phyloP scores from a whole-genome alignment of 257 asterid genomes.

The Gentiana dahurica region DNA sequence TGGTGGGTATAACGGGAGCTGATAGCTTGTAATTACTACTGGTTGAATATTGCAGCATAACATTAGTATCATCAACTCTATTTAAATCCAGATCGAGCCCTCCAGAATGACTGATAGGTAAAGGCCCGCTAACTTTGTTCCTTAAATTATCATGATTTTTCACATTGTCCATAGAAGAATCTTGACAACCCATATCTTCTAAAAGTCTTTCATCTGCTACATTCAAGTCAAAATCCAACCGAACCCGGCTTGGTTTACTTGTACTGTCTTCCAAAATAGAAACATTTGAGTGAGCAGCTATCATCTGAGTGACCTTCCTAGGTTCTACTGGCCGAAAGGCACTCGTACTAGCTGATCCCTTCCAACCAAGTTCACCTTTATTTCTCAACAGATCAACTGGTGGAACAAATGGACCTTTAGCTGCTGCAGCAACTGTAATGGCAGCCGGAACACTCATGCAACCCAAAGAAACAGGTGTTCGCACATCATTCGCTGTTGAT shows the following conservation, averaged over 20 bases:
- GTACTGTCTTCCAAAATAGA: slow-evolving; percentile 27
- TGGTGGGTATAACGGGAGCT: slow-evolving; percentile 11
- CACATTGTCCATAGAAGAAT: slow-evolving; percentile 16
- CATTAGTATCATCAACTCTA: slow-evolving; percentile 31
- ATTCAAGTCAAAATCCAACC: slow-evolving; percentile 40
- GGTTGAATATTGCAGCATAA: slow-evolving; percentile 20
- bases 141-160: slow-evolving; percentile 12
- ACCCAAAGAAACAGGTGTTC: slow-evolving; percentile 21
- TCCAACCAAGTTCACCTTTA: slow-evolving; percentile 85
- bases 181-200: slow-evolving; percentile 30
- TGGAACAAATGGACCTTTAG: slow-evolving; percentile 76
- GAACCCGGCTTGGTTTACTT: slow-evolving; percentile 31
- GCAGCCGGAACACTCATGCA: slow-evolving; percentile 45
- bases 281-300: slow-evolving; percentile 13
- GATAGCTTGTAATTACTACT: slow-evolving; percentile 21
- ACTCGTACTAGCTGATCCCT: slow-evolving; percentile 95
- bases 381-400: slow-evolving; percentile 69
- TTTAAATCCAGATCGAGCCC: slow-evolving; percentile 42
- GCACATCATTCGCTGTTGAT: slow-evolving; percentile 15
- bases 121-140: slow-evolving; percentile 19
- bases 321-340: slow-evolving; percentile 98
- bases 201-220: slow-evolving; percentile 39
- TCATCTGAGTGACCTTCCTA: slow-evolving; percentile 38
- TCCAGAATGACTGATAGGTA: slow-evolving; percentile 21
- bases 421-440: slow-evolving; percentile 77